A percentile compares a stretch with the other conserved stretches of the same genome.
phyloP scores from a whole-genome alignment of 169 alveolate species.

The Plasmodium vivax region DNA sequence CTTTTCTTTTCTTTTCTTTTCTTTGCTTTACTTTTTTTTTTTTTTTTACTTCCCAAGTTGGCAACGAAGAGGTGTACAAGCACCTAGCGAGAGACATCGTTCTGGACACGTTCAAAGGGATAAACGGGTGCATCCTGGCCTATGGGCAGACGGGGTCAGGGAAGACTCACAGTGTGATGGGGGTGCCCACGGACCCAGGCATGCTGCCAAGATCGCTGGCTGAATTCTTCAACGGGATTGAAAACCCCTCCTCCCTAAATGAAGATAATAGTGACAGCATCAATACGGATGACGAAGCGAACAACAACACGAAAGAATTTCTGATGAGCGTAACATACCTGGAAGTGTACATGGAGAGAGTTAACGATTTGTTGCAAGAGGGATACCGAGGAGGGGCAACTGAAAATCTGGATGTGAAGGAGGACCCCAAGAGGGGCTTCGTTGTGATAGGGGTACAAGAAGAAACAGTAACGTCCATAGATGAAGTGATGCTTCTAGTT shows the following conservation, averaged over 20 bases:
- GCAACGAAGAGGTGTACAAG: conserved; percentile 82
- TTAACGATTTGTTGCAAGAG: conserved; percentile 86
- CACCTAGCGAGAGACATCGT: conserved; percentile 83
- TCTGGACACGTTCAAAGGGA: conserved; percentile 83
- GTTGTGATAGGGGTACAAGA: conserved; percentile 86
- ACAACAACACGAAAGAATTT: conserved; percentile 84
- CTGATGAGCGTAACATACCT: conserved; percentile 87
- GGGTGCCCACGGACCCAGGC: conserved; percentile 86
- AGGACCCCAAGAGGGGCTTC: conserved; percentile 89
- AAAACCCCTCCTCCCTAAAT: conserved; percentile 79
- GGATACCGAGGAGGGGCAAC: conserved; percentile 82
- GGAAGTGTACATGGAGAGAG: conserved; percentile 90
- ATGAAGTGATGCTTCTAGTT: conserved; percentile 83
- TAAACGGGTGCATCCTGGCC: conserved; percentile 85
- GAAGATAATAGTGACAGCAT: conserved; percentile 81
- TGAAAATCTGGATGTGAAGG: conserved; percentile 86
- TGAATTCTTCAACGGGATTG: conserved; percentile 84
- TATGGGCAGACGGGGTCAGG: conserved; percentile 88
- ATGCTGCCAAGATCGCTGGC: conserved; percentile 85
- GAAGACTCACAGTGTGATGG: conserved; percentile 85
- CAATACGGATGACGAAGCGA: conserved; percentile 80
- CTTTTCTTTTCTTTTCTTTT: neutral
- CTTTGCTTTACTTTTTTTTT: neutral
- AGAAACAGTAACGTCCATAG: conserved; percentile 85
- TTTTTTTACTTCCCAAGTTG: conserved; percentile 49